These are phyloP conservation scores for Adansonia rubrostipa DNA, from an alignment of 441 rosid species.

Conservation along the genomic window DNA sequence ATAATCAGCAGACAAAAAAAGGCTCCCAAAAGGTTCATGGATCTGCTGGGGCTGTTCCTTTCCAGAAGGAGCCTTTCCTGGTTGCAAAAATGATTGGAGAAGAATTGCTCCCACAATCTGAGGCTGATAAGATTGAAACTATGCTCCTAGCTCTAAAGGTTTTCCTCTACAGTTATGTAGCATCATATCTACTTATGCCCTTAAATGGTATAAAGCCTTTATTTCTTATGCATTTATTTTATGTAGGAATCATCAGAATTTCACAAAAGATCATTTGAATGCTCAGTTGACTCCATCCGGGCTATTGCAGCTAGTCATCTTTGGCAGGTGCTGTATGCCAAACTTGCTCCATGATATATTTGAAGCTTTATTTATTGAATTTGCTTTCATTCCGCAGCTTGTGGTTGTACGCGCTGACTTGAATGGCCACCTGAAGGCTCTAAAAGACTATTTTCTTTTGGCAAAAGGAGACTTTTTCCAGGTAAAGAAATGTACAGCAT, in stretches of 20 bases:
- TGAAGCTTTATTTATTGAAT: constrained; percentile 23
- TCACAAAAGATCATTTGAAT: constrained; percentile 92
- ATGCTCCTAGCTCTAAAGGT: constrained; percentile 95
- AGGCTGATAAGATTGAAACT: constrained; percentile 92
- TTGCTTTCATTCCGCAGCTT: constrained; percentile 61
- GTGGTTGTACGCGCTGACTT: constrained; percentile 94
- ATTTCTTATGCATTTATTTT: constrained; percentile 15
- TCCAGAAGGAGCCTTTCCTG: constrained; percentile 57
- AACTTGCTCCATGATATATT: constrained; percentile 24
- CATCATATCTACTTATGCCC: neutral
- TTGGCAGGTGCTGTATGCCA: constrained; percentile 78
- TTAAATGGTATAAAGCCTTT: constrained; percentile 16
- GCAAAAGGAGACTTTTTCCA: constrained; percentile 99
- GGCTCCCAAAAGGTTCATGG: constrained; percentile 63
- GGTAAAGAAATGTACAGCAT: constrained; percentile 46
- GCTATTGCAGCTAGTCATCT: constrained; percentile 98
- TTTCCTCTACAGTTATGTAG: constrained; percentile 10
- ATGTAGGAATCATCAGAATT: constrained; percentile 89
- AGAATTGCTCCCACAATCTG: constrained; percentile 90
- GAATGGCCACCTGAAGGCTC: constrained; percentile 94
- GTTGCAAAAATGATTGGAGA: constrained; percentile 61
- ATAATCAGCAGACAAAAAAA: constrained; percentile 57
- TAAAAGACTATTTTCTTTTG: constrained; percentile 93
- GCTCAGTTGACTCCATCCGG: constrained; percentile 81
- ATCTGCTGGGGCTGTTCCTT: constrained; percentile 51